These are phyloP conservation scores for Fusarium paranaense DNA, from an alignment of 2,329 filamentous ascomycete species.

Conservation along the genomic window DNA sequence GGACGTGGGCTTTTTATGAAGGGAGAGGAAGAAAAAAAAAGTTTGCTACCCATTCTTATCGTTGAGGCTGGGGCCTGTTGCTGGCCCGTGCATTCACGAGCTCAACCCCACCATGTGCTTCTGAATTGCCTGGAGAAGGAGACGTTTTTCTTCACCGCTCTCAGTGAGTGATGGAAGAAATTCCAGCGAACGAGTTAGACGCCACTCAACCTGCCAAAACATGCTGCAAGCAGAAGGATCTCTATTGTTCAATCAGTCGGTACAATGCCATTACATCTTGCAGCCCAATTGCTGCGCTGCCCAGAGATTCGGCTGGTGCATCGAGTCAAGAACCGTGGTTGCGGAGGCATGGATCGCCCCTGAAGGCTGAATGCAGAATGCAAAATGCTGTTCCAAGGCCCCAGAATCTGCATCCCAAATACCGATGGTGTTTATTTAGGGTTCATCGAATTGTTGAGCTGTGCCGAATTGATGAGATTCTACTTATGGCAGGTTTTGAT, in stretches of 20 bases:
- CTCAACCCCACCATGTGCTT: constrained; percentile 35
- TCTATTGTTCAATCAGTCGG: background rate
- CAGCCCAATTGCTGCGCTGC: background rate
- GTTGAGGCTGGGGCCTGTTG: constrained; percentile 30
- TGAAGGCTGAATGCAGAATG: background rate
- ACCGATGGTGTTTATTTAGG: constrained; percentile 19
- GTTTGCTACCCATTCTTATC: constrained; percentile 44
- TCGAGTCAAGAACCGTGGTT: background rate
- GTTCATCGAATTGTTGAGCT: background rate
- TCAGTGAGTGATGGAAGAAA: constrained; percentile 34
- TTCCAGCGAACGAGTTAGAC: constrained; percentile 38
- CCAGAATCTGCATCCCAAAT: constrained; percentile 28
- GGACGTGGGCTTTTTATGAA: constrained; percentile 38
- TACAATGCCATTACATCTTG: background rate
- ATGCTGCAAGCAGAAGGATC: background rate
- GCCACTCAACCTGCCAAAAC: constrained; percentile 23
- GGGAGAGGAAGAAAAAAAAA: constrained; percentile 46
- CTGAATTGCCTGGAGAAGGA: constrained; percentile 28
- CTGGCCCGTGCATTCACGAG: constrained; percentile 40
- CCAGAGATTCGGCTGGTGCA: background rate
- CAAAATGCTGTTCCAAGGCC: background rate
- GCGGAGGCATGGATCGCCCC: background rate
- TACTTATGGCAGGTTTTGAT: background rate
- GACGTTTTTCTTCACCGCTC: constrained; percentile 37
- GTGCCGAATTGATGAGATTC: background rate